These are phyloP conservation scores for Calonectria hongkongensis DNA, from an alignment of 2,329 filamentous ascomycete species.

Conservation along the genomic window DNA sequence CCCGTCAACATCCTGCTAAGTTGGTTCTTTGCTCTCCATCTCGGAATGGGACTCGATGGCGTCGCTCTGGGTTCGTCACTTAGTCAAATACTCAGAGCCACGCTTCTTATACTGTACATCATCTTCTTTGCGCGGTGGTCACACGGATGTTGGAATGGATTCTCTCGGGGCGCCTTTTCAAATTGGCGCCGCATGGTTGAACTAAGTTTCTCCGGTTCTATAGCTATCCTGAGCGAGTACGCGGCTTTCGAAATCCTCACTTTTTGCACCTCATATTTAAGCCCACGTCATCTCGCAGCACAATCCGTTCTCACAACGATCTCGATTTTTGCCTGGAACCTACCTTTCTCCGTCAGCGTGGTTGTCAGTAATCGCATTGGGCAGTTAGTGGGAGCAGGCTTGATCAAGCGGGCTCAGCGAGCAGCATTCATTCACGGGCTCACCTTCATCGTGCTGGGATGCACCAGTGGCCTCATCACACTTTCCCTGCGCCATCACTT, in stretches of 20 bases:
- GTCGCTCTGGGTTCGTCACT: constrained; percentile 7
- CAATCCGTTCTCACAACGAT: constrained; percentile 18
- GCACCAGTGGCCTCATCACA: constrained; percentile 2
- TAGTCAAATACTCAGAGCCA: constrained; percentile 1
- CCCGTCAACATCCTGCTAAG: not conserved
- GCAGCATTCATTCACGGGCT: not conserved
- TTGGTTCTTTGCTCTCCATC: constrained; percentile 7
- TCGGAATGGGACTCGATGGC: not conserved
- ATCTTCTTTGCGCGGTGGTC: not conserved
- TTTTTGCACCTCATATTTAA: constrained; percentile 5
- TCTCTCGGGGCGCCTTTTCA: not conserved
- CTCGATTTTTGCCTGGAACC: not conserved
- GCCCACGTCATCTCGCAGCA: not conserved
- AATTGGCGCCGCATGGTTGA: constrained; percentile 7
- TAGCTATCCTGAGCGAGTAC: constrained; percentile 10
- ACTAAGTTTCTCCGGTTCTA: constrained; percentile 5
- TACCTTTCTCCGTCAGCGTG: constrained; percentile 6
- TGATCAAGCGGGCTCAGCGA: constrained; percentile 1
- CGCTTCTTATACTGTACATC: not conserved
- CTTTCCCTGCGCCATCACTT: not conserved
- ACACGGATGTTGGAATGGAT: constrained; percentile 3
- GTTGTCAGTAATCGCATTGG: constrained; percentile 10
- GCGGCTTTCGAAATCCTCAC: constrained; percentile 11
- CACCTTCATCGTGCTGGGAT: constrained; percentile 3
- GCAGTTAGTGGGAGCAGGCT: not conserved